These are phyloP conservation scores for Parachaetomium inaequale DNA, from an alignment of 495 filamentous ascomycete genomes.

Conservation along the genomic window DNA sequence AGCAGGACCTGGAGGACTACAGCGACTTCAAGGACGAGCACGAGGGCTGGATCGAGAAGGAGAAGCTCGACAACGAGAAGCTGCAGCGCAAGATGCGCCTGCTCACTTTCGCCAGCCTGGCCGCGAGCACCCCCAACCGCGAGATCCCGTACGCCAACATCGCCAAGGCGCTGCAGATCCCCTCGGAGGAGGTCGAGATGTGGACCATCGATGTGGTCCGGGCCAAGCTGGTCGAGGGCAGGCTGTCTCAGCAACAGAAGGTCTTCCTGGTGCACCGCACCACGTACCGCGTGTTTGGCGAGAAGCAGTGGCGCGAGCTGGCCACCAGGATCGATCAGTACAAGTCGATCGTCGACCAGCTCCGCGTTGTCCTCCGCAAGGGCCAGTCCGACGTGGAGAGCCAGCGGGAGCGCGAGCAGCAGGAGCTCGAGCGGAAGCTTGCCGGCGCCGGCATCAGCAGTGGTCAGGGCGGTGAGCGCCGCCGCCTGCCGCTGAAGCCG, in stretches of 20 bases:
- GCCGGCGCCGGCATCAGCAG: constrained; percentile 41
- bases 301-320: constrained; percentile 97
- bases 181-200: constrained; percentile 80
- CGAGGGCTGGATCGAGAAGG: constrained; percentile 72
- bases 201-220: constrained; percentile 99
- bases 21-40: constrained; percentile 86
- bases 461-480: constrained; percentile 26
- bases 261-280: constrained; percentile 92
- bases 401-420: constrained; percentile 57
- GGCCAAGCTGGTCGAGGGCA: constrained; percentile 89
- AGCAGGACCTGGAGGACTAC: constrained; percentile 90
- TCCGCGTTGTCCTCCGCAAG: constrained; percentile 68
- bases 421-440: constrained; percentile 56
- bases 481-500: constrained; percentile 30
- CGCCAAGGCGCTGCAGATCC: constrained; percentile 74
- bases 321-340: constrained; percentile 84
- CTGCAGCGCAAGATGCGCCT: constrained; percentile 89
- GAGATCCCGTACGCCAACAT: constrained; percentile 83
- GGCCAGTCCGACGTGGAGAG: constrained; percentile 67
- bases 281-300: constrained; percentile 91
- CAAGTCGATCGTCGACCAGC: constrained; percentile 70
- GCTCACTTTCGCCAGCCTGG: constrained; percentile 84
- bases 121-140: constrained; percentile 73
- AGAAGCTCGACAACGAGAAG: constrained; percentile 57
- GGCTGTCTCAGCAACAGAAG: constrained; percentile 83